A percentile compares a stretch with the other conserved stretches of the same genome.
Conservation (phyloP, 768 basidiomycete species). For the Xerocomus brunneocitrinus region DNA sequence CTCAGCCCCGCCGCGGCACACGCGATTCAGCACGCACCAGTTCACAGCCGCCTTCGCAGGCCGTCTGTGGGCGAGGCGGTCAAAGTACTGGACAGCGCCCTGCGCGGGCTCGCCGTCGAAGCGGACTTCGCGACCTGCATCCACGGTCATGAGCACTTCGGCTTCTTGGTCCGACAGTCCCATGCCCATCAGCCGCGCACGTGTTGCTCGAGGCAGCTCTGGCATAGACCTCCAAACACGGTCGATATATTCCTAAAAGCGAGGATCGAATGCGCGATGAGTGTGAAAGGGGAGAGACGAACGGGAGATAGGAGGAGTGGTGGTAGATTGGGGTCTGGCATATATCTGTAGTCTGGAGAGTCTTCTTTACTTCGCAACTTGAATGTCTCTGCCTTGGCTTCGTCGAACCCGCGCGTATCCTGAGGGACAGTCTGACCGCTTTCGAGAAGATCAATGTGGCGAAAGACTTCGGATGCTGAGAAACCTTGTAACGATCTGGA, state of each 20-base stretch:
- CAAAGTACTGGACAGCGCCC: conserved; percentile 77
- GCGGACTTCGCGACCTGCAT: conserved; percentile 56
- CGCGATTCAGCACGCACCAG: conserved; percentile 48
- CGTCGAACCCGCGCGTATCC: conserved; percentile 91
- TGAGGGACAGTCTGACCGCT: conserved; percentile 49
- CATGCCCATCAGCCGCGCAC: conserved; percentile 50
- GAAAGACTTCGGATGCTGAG: conserved; percentile 75
- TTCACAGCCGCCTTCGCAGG: conserved; percentile 75
- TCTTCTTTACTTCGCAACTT: conserved; percentile 86
- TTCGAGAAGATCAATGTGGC: conserved; percentile 64
- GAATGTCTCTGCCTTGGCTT: conserved; percentile 76
- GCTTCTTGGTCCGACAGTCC: conserved; percentile 61
- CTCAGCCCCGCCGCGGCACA: background rate
- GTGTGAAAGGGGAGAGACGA: conserved; percentile 6
- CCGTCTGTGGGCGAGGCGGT: conserved; percentile 50
- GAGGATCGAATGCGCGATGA: background rate
- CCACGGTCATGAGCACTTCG: conserved; percentile 72
- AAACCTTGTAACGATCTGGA: background rate
- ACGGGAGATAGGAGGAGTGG: conserved; percentile 58
- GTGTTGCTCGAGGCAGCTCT: conserved; percentile 66
- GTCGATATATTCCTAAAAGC: conserved; percentile 57
- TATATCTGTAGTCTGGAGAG: conserved; percentile 93
- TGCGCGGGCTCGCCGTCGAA: conserved; percentile 51
- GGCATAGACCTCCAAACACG: conserved; percentile 55
- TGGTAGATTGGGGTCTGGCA: conserved; percentile 95